Evolutionary conservation across 2,329 filamentous ascomycete species (phyloP), one percentile per base, ranked within the genome.

Genomic region (Sporothrix inflata): DNA sequence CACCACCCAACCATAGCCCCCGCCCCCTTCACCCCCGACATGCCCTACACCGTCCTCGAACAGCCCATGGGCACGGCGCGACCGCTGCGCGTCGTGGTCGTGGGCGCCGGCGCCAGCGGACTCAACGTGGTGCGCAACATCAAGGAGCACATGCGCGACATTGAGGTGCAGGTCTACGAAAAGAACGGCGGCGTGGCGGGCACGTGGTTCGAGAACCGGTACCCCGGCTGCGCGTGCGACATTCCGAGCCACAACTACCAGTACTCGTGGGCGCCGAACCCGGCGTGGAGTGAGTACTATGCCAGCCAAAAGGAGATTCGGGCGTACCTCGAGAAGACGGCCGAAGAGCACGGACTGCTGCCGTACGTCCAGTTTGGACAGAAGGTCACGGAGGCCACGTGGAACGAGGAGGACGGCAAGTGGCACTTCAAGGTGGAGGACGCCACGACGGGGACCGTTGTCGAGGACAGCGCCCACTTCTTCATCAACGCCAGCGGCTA

Each of bases 401-500:
- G 73, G 73, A 24, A 74, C 60, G 75, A 76, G 38, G 57, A 61
- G 12, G 71, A 5, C 49, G 72, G 69, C 38, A 27, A 67, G 57
- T 74, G 73, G 73, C 51, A 14, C 3, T 27, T 74, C 5, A 27
- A 21, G n/a, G 40, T 75, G 4, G 21, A 72, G 27, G 45, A 74
- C 55, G 12, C 72, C 21, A 38, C 40, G 34, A 49, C 55, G 0
- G 70, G 71, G 8, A 24, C 2, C 5, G 21, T 30, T 0, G 4
- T 4, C 1, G 27, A 77, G 2, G 75, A 75, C 71, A 80, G 80
- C 55, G 84, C 82, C 67, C 82, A 86, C 70, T 80, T 87, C n/a
- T 78, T 87, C 6, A 76, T 87, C 71, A 85, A 85, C 61, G 85
- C 83, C 14, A 76, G 78, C 16, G 85, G 85, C 4, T 82, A 84